phyloP scores from a whole-genome alignment of 2,329 filamentous ascomycete species.

The Pyrenophora teres region DNA sequence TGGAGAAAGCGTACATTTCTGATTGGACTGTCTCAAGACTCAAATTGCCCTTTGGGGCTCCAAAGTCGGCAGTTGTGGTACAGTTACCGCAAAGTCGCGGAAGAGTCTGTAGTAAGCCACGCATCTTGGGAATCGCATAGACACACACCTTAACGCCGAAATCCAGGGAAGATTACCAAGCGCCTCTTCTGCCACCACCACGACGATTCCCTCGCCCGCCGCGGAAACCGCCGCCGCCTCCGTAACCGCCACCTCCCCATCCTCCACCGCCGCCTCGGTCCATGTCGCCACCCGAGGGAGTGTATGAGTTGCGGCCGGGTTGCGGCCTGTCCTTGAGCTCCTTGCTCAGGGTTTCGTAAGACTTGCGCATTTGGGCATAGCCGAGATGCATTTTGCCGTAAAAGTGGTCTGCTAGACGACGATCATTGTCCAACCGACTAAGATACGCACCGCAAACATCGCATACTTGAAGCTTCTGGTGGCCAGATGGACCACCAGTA shows the following conservation, averaged over 20 bases:
- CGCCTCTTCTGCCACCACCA: constrained; percentile 33
- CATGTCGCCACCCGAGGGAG: constrained; percentile 28
- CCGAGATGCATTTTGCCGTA: constrained; percentile 99
- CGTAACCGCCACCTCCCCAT: constrained; percentile 28
- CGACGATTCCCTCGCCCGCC: constrained; percentile 20
- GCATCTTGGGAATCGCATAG: constrained; percentile 37
- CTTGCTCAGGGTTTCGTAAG: constrained; percentile 82
- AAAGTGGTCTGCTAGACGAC: constrained; percentile 92
- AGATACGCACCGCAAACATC: constrained; percentile 98
- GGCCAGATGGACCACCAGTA: constrained; percentile 87
- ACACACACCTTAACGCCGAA: constrained; percentile 48
- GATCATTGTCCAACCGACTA: constrained; percentile 89
- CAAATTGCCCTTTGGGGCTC: constrained; percentile 17
- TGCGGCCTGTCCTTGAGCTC: constrained; percentile 77
- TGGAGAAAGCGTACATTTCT: constrained; percentile 43
- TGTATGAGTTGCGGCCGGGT: constrained; percentile 52
- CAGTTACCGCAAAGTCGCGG: constrained; percentile 26
- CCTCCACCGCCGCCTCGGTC: constrained; percentile 35
- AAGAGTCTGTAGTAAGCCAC: constrained; percentile 40
- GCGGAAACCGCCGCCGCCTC: constrained; percentile 36
- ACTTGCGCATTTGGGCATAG: constrained; percentile 97
- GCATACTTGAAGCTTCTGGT: constrained; percentile 98
- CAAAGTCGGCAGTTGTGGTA: constrained; percentile 30
- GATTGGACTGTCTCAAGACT: constrained; percentile 36
- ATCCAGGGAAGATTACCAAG: constrained; percentile 34